A percentile compares a stretch with the other conserved stretches of the same genome.
Evolutionary conservation across 768 basidiomycete species (phyloP).

Genomic region (Suillus bovinus): DNA sequence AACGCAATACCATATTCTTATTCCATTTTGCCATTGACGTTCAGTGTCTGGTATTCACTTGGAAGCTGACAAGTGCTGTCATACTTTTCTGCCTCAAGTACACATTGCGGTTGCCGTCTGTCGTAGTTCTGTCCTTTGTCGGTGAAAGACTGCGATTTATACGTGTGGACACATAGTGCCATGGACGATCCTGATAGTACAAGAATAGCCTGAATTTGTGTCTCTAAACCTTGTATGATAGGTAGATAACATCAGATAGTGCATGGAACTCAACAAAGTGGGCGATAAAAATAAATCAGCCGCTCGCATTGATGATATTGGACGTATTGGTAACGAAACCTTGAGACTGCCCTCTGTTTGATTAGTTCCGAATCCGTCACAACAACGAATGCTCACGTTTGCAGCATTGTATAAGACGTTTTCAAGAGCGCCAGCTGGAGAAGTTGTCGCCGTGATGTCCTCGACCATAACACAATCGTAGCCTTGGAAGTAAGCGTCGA

Average conservation of each 20-base stretch:
- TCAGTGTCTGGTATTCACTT: neutral
- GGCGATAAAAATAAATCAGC: neutral
- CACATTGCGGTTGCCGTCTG: neutral
- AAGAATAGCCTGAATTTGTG: neutral
- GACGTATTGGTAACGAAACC: constrained; percentile 48
- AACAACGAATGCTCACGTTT: constrained; percentile 41
- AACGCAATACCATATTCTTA: neutral
- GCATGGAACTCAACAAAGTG: neutral
- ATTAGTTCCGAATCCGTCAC: neutral
- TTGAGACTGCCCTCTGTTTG: constrained; percentile 39
- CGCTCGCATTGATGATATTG: constrained; percentile 27
- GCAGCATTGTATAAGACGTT: constrained; percentile 59
- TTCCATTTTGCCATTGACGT: neutral
- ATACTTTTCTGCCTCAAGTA: neutral
- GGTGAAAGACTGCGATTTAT: neutral
- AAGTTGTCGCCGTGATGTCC: constrained; percentile 64
- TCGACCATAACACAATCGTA: constrained; percentile 61
- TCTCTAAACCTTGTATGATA: neutral
- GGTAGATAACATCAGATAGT: neutral
- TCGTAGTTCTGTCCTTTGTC: neutral
- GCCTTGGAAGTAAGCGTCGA: constrained; percentile 63
- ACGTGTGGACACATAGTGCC: neutral
- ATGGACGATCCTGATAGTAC: neutral
- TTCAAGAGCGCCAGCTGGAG: constrained; percentile 54
- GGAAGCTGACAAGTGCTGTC: neutral